A percentile compares a stretch with the other conserved stretches of the same genome.
Conservation (phyloP, 768 basidiomycete species). For the Amanita exitialis region DNA sequence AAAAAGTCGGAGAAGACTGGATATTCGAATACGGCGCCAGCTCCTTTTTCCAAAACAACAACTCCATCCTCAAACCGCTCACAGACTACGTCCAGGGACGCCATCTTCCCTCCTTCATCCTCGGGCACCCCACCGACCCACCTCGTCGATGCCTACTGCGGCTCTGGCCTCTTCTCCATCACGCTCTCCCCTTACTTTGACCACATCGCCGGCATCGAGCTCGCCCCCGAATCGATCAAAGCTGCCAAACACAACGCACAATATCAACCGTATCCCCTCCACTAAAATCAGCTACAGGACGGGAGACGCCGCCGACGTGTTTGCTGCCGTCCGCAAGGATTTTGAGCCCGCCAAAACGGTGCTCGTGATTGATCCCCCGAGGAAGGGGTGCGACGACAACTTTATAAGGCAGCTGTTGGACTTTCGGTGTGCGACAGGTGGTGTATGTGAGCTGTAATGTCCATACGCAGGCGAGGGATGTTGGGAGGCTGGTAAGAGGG, state of each 20-base stretch:
- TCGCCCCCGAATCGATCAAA: slow-evolving; percentile 62
- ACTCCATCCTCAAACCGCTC: slow-evolving; percentile 77
- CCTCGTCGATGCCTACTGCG: slow-evolving; percentile 94
- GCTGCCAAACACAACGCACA: slow-evolving; percentile 56
- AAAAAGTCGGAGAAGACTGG: slow-evolving; percentile 66
- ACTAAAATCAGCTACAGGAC: slow-evolving; percentile 58
- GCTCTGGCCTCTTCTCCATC: slow-evolving; percentile 82
- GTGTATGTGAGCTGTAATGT: slow-evolving; percentile 96
- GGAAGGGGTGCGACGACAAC: slow-evolving; percentile 84
- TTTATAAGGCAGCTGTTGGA: slow-evolving; percentile 69
- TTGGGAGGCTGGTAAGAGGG: slow-evolving; percentile 59
- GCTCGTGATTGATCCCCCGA: slow-evolving; percentile 81
- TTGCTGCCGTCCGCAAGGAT: slow-evolving; percentile 41
- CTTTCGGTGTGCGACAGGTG: slow-evolving; percentile 56
- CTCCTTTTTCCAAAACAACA: slow-evolving; percentile 99
- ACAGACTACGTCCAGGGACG: slow-evolving; percentile 74
- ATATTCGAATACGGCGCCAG: slow-evolving; percentile 81
- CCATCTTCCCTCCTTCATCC: slow-evolving; percentile 40
- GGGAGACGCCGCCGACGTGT: slow-evolving; percentile 86
- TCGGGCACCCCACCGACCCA: slow-evolving; percentile 46
- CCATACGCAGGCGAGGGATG: slow-evolving; percentile 84
- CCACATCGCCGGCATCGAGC: slow-evolving; percentile 82
- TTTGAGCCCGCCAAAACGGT: slow-evolving; percentile 64
- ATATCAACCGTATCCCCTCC: slow-evolving; percentile 48
- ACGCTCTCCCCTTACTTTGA: slow-evolving; percentile 67